These are phyloP conservation scores for Penicillium odoratum DNA, from an alignment of 495 filamentous ascomycete genomes.

Conservation along the genomic window DNA sequence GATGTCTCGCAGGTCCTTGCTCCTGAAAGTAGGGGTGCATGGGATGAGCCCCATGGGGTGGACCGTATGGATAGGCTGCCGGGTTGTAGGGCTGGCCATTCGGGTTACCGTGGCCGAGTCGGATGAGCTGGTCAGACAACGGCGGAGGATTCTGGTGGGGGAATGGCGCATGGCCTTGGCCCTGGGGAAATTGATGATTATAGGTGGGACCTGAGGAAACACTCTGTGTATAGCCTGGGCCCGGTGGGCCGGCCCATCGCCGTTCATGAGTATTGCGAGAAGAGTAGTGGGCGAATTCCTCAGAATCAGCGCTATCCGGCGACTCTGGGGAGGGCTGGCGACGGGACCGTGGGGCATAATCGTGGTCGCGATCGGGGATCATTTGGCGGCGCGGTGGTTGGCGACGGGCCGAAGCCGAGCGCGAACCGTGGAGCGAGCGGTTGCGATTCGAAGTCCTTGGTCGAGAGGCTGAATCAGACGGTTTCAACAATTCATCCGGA, in stretches of 20 bases:
- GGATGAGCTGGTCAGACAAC: constrained; percentile 42
- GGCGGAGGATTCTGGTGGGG: constrained; percentile 30
- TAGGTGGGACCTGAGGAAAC: constrained; percentile 46
- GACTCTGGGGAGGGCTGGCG: constrained; percentile 53
- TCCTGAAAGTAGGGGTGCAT: constrained; percentile 41
- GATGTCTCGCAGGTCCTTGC: constrained; percentile 30
- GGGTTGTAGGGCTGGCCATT: constrained; percentile 34
- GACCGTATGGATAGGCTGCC: constrained; percentile 35
- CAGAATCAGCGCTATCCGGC: constrained; percentile 55
- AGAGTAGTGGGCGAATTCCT: constrained; percentile 46
- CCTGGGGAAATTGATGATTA: constrained; percentile 25
- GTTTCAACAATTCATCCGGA: constrained; percentile 70
- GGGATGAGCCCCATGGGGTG: constrained; percentile 30
- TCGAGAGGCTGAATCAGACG: constrained; percentile 80
- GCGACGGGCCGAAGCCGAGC: constrained; percentile 43
- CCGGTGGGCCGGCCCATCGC: constrained; percentile 22
- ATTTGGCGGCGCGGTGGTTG: constrained; percentile 44
- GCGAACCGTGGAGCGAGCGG: constrained; percentile 41
- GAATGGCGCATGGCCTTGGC: constrained; percentile 17
- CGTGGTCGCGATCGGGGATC: constrained; percentile 35
- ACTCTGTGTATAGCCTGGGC: constrained; percentile 48
- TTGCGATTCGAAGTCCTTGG: constrained; percentile 54
- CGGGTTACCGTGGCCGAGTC: constrained; percentile 39
- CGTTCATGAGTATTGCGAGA: constrained; percentile 38
- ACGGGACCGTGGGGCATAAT: constrained; percentile 39